phyloP scores from a whole-genome alignment of 768 basidiomycete genomes.

The Podaxis sp. region DNA sequence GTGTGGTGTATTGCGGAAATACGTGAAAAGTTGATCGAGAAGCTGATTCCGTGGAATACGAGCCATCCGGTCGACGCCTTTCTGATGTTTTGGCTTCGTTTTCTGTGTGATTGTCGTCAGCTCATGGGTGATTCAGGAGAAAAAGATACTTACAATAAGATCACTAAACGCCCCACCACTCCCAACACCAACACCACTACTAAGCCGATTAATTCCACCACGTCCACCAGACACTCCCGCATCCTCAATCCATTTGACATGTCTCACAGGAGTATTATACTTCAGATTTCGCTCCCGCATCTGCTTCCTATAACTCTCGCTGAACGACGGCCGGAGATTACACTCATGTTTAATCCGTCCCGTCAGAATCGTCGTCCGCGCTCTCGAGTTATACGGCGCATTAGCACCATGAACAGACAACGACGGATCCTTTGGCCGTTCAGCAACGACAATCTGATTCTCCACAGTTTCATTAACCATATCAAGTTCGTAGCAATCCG shows the following conservation, averaged over 20 bases:
- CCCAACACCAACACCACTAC: conserved; percentile 69
- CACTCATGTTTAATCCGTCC: conserved; percentile 83
- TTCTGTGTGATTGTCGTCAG: conserved; percentile 37
- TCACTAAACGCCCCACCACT: conserved; percentile 56
- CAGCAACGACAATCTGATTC: conserved; percentile 84
- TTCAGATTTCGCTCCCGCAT: conserved; percentile 65
- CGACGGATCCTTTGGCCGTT: conserved; percentile 67
- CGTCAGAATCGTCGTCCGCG: conserved; percentile 75
- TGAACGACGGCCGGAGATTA: conserved; percentile 67
- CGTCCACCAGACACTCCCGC: conserved; percentile 65
- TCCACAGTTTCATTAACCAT: conserved; percentile 84
- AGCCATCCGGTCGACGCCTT: conserved; percentile 87
- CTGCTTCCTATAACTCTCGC: conserved; percentile 64
- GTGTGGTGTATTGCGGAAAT: conserved; percentile 75
- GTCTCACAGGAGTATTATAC: conserved; percentile 64
- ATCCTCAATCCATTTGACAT: conserved; percentile 75
- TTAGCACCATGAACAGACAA: conserved; percentile 27
- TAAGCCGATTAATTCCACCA: conserved; percentile 75
- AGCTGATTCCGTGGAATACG: conserved; percentile 89
- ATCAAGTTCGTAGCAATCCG: conserved; percentile 81
- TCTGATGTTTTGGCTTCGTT: conserved; percentile 63
- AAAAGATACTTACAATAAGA: conserved; percentile 53
- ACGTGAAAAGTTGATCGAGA: conserved; percentile 74
- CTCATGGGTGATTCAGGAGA: conserved; percentile 10
- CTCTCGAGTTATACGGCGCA: conserved; percentile 51